A percentile compares a stretch with the other conserved stretches of the same genome.
Conservation (phyloP, 148 eudicot species). For the Talinum fruticosum region DNA sequence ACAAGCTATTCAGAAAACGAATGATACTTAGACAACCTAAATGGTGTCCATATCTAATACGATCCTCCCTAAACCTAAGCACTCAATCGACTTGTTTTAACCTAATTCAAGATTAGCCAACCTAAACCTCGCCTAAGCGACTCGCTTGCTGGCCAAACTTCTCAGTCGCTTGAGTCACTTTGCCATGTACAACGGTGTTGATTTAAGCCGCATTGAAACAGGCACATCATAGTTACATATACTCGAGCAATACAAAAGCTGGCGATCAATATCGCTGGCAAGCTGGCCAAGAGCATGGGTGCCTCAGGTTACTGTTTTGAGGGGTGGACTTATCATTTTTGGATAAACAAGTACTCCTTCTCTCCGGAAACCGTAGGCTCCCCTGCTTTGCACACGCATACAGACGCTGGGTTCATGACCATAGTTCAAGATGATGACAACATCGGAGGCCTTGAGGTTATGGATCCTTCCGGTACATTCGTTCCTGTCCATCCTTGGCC, state of each 20-base stretch:
- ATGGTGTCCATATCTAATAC: no score
- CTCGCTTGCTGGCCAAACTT: no score
- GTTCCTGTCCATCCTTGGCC: constrained; percentile 56
- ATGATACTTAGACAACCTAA: no score
- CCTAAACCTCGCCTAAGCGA: no score
- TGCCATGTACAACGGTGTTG: no score
- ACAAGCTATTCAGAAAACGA: no score
- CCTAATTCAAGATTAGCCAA: no score
- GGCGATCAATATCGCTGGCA: constrained; percentile 37
- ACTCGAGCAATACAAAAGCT: constrained; percentile 50
- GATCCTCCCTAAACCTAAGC: no score
- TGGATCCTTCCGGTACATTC: constrained; percentile 40
- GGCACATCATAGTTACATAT: constrained; percentile 49
- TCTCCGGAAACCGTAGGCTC: constrained; percentile 49
- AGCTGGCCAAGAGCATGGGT: constrained; percentile 49
- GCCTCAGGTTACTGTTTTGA: constrained; percentile 34
- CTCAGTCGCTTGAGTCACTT: no score
- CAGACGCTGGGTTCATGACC: constrained; percentile 72
- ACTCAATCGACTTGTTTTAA: no score
- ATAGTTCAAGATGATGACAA: constrained; percentile 73
- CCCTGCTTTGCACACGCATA: constrained; percentile 62
- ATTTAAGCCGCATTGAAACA: constrained; percentile 13
- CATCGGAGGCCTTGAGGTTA: constrained; percentile 72
- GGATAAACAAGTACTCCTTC: constrained; percentile 70
- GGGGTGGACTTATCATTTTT: constrained; percentile 62